Evolutionary conservation across 306 rosid genomes (phyloP).

Genomic region (Corylus americana): DNA sequence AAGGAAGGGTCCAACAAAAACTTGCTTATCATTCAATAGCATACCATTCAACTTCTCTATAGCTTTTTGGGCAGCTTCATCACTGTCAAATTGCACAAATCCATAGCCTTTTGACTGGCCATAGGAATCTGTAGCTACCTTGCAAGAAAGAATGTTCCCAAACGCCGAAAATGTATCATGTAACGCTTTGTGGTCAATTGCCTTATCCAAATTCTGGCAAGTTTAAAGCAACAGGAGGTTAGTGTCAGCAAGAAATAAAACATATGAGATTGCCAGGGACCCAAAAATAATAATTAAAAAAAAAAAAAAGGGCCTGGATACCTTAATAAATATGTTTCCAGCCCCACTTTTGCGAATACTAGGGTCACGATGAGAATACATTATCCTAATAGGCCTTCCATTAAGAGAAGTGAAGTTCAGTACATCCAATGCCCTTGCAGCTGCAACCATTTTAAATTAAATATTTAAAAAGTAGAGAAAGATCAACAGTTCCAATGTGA

Average conservation of each 20-base stretch:
- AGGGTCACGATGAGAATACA: constrained; percentile 98
- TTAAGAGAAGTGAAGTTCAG: constrained; percentile 86
- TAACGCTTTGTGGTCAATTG: constrained; percentile 92
- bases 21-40: constrained; percentile 96
- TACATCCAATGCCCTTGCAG: constrained; percentile 91
- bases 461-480: constrained; percentile 3
- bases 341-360: constrained; percentile 90
- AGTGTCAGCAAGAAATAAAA: constrained; percentile 23
- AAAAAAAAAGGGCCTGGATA: constrained; percentile 21
- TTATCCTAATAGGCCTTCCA: constrained; percentile 76
- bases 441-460: constrained; percentile 41
- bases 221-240: constrained; percentile 20
- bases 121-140: constrained; percentile 80
- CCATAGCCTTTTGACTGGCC: constrained; percentile 99
- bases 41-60: constrained; percentile 90
- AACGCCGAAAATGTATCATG: constrained; percentile 90
- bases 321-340: constrained; percentile 97
- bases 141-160: constrained; percentile 92
- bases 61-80: constrained; percentile 91
- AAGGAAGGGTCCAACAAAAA: constrained; percentile 94
- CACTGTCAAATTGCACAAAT: constrained; percentile 89
- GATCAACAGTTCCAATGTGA: not conserved
- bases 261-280: constrained; percentile 7
- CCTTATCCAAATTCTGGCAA: constrained; percentile 88
- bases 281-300: not conserved